phyloP scores from a whole-genome alignment of 192 early-diverging fungal species.

The Rhizoclosmatium sp. region DNA sequence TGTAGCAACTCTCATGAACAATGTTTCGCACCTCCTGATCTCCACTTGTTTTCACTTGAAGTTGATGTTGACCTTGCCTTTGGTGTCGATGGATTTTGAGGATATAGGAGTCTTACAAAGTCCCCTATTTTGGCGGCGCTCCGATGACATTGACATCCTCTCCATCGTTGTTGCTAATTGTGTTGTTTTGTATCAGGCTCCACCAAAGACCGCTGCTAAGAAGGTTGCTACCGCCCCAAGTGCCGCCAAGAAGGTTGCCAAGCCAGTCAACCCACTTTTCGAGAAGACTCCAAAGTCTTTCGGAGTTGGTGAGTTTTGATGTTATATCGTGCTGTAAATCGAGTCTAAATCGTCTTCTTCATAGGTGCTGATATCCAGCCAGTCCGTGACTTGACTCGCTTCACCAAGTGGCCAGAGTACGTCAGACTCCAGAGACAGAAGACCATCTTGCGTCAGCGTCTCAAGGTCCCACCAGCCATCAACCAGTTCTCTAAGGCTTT shows the following conservation, averaged over 20 bases:
- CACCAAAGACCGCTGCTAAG: conserved; percentile 61
- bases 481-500: conserved; percentile 99
- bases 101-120: conserved; percentile 28
- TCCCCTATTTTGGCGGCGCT: conserved; percentile 11
- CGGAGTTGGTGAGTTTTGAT: conserved; percentile 77
- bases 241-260: conserved; percentile 70
- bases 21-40: conserved; percentile 19
- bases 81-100: conserved; percentile 7
- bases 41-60: not conserved
- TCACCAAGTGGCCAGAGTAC: conserved; percentile 99
- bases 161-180: not conserved
- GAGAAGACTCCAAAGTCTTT: conserved; percentile 95
- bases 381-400: conserved; percentile 92
- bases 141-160: conserved; percentile 17
- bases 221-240: conserved; percentile 93
- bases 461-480: conserved; percentile 99
- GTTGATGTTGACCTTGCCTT: not conserved
- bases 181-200: conserved; percentile 14
- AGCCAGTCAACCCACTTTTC: conserved; percentile 85
- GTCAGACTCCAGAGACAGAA: conserved; percentile 98
- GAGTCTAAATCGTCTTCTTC: not conserved
- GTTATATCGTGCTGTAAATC: conserved; percentile 32
- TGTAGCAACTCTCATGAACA: not conserved
- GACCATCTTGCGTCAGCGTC: conserved; percentile 95
- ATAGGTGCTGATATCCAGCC: conserved; percentile 95